These are phyloP conservation scores for Cyberlindnera lachancei DNA, from an alignment of 805 yeast species.

Conservation along the genomic window DNA sequence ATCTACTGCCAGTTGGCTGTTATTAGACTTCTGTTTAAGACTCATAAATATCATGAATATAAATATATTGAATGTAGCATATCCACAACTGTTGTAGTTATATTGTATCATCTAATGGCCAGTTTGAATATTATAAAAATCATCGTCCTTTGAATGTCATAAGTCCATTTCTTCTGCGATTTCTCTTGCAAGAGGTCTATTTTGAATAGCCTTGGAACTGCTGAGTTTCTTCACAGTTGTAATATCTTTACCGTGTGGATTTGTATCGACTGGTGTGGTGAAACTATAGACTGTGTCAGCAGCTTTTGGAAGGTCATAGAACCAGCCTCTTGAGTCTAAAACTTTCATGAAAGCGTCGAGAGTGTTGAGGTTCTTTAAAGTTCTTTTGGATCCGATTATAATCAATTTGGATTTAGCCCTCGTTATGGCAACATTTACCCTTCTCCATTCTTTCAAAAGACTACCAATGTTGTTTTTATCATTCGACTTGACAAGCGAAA, in stretches of 20 bases:
- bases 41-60: too few species aligned
- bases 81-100: too few species aligned
- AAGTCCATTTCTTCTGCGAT: constrained; percentile 14
- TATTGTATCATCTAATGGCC: too few species aligned
- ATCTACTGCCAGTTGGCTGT: too few species aligned
- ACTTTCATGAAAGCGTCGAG: constrained; percentile 55
- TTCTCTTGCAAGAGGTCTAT: constrained; percentile 12
- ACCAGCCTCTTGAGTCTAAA: constrained; percentile 54
- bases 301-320: constrained; percentile 42
- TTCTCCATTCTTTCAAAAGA: constrained; percentile 77
- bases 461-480: constrained; percentile 61
- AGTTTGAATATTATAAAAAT: too few species aligned
- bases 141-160: too few species aligned
- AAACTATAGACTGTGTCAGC: constrained; percentile 10
- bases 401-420: constrained; percentile 80
- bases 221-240: constrained; percentile 1
- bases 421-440: constrained; percentile 92
- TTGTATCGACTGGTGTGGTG: background rate
- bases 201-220: constrained; percentile 12
- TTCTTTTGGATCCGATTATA: constrained; percentile 69
- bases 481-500: constrained; percentile 85
- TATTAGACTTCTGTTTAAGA: too few species aligned
- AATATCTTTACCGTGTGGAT: background rate
- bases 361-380: constrained; percentile 45
- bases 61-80: too few species aligned